Evolutionary conservation across 2,329 filamentous ascomycete genomes (phyloP).

Genomic region (Monosporascus sp.): DNA sequence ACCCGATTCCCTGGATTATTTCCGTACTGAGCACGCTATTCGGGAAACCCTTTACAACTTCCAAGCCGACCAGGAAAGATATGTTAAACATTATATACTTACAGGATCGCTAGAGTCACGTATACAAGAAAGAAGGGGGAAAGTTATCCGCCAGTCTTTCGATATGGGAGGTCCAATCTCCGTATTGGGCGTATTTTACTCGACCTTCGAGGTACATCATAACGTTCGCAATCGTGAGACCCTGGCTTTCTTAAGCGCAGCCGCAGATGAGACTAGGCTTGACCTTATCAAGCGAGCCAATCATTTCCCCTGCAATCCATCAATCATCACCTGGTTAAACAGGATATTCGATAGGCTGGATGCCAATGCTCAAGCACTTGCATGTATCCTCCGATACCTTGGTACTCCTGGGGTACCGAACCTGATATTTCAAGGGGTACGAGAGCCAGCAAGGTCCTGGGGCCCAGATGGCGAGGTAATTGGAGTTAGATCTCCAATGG

Average conservation of each 20-base stretch:
- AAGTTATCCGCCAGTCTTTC: not conserved
- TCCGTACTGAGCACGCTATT: constrained; percentile 2
- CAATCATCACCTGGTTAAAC: constrained; percentile 1
- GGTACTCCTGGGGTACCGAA: constrained; percentile 1
- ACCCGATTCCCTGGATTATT: constrained; percentile 2
- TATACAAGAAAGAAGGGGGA: not conserved
- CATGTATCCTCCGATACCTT: constrained; percentile 3
- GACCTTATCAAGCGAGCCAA: constrained; percentile 1
- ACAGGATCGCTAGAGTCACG: not conserved
- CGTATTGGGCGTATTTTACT: constrained; percentile 2
- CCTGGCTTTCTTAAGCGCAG: constrained; percentile 1
- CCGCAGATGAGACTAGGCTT: constrained; percentile 1
- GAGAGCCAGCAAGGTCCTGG: constrained; percentile 2
- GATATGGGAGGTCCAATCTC: not conserved
- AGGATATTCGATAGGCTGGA: not conserved
- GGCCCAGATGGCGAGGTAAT: constrained; percentile 1
- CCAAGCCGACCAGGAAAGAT: not conserved
- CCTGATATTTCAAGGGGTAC: not conserved
- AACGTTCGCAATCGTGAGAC: constrained; percentile 3
- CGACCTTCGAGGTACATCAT: constrained; percentile 5
- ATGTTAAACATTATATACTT: not conserved
- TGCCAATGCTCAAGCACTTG: not conserved
- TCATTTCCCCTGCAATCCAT: constrained; percentile 4
- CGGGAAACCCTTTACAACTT: constrained; percentile 3
- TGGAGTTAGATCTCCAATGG: not conserved